Evolutionary conservation across 2,329 filamentous ascomycete species (phyloP).

Genomic region (Eutypella sp.): DNA sequence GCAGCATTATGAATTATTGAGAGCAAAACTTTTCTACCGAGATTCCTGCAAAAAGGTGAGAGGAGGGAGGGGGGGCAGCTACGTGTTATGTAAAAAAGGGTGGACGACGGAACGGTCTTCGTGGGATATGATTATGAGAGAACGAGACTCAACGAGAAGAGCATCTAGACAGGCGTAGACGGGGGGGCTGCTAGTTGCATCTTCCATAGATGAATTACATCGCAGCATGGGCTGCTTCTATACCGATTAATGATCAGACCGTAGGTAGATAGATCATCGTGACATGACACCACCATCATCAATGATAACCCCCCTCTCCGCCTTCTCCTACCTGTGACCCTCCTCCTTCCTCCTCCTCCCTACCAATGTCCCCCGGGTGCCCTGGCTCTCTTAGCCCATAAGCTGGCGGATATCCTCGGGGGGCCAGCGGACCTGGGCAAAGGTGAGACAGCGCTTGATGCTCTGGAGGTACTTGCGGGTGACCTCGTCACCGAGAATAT

Average conservation of each 20-base stretch:
- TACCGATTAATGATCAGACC: no score
- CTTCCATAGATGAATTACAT: no score
- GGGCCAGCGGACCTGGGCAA: conserved; percentile 94
- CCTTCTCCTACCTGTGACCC: not conserved
- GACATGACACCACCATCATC: no score
- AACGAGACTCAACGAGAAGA: not conserved
- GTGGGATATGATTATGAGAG: no score
- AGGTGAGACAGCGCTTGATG: conserved; percentile 94
- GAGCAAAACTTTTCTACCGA: no score
- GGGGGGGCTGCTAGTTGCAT: no score
- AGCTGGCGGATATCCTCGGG: conserved; percentile 87
- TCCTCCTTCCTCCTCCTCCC: not conserved
- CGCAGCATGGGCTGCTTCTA: no score
- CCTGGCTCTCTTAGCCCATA: conserved; percentile 74
- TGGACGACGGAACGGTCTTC: no score
- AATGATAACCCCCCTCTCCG: no score
- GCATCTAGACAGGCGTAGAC: not conserved
- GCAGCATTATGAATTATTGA: not conserved
- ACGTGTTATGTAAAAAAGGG: no score
- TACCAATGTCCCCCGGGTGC: not conserved
- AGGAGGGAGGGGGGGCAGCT: no score
- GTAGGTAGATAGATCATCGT: no score
- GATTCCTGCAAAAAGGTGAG: not conserved
- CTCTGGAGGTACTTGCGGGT: conserved; percentile 96
- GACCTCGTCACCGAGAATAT: conserved; percentile 95